phyloP scores from a whole-genome alignment of 2,329 filamentous ascomycete genomes.

The Talaromyces sp. region DNA sequence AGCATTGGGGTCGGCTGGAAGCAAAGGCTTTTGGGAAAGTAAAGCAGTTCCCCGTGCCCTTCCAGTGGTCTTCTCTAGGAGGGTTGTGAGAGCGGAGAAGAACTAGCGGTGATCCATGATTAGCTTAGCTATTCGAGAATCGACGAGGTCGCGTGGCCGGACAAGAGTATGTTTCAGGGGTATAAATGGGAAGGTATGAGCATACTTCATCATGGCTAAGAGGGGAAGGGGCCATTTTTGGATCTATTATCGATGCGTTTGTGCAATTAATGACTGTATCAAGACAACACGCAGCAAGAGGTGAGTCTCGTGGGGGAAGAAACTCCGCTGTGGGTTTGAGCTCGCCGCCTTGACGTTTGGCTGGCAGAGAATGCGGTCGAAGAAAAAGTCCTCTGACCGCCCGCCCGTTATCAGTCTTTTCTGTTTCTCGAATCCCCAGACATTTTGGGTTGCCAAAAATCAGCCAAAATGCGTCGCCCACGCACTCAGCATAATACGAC shows the following conservation, averaged over 20 bases:
- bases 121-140: conserved; percentile 18
- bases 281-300: conserved; percentile 4
- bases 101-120: conserved; percentile 37
- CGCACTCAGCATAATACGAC: conserved; percentile 43
- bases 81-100: conserved; percentile 43
- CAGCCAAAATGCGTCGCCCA: conserved; percentile 37
- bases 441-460: background rate
- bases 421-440: background rate
- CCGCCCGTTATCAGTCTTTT: background rate
- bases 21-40: conserved; percentile 48
- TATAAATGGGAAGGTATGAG: background rate
- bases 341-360: conserved; percentile 22
- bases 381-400: conserved; percentile 28
- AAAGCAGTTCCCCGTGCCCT: conserved; percentile 47
- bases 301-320: conserved; percentile 19
- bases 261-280: background rate
- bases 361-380: conserved; percentile 19
- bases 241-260: background rate
- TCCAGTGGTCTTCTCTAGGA: conserved; percentile 44
- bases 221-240: conserved; percentile 39
- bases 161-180: conserved; percentile 4
- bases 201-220: conserved; percentile 47
- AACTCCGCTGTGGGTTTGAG: conserved; percentile 26
- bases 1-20: conserved; percentile 58
- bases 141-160: conserved; percentile 13